Conservation (phyloP, 2,329 filamentous ascomycete species). For the Ascochyta rabiei region DNA sequence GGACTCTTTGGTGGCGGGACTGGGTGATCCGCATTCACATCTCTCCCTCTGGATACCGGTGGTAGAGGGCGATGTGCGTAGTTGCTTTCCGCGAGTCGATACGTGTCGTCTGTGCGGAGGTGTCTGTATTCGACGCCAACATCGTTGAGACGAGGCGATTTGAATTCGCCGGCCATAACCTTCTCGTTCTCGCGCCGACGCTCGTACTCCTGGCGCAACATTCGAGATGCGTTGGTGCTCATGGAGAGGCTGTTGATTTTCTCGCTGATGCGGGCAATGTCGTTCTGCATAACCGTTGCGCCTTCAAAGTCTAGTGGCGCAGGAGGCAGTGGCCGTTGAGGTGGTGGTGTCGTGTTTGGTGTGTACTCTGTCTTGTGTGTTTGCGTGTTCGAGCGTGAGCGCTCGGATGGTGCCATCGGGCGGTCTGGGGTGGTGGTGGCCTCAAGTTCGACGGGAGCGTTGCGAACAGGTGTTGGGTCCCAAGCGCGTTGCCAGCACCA, state of each 20-base stretch:
- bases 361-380: not conserved
- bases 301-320: constrained; percentile 26
- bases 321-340: constrained; percentile 16
- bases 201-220: constrained; percentile 25
- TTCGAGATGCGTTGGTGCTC: constrained; percentile 11
- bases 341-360: not conserved
- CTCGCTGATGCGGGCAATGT: constrained; percentile 39
- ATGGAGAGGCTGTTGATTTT: constrained; percentile 41
- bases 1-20: constrained; percentile 10
- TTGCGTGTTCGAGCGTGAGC: not conserved
- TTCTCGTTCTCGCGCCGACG: constrained; percentile 38
- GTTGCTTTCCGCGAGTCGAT: not conserved
- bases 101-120: not conserved
- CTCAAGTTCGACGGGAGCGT: constrained; percentile 41
- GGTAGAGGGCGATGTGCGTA: not conserved
- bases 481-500: constrained; percentile 48
- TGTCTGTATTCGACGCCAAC: constrained; percentile 2
- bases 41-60: not conserved
- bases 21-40: not conserved
- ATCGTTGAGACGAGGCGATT: constrained; percentile 16
- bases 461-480: constrained; percentile 30
- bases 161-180: constrained; percentile 35
- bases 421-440: constrained; percentile 8
- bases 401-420: not conserved
- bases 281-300: constrained; percentile 31